phyloP scores from a whole-genome alignment of 352 stramenopile species.

The Pythium guiyangense region DNA sequence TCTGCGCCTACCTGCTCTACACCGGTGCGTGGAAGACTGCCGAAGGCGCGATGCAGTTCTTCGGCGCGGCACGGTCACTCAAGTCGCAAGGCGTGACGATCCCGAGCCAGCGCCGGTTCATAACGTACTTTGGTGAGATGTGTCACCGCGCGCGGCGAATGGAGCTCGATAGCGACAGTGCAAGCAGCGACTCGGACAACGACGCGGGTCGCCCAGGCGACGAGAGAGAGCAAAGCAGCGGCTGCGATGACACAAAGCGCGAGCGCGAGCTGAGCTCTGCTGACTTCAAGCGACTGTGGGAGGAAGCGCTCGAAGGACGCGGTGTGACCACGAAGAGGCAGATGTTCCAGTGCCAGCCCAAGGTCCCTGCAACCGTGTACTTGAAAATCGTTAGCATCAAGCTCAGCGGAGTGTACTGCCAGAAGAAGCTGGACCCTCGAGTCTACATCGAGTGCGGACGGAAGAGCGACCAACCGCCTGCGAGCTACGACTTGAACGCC shows the following conservation, averaged over 20 bases:
- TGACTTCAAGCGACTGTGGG: constrained; percentile 45
- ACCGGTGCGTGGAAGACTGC: constrained; percentile 50
- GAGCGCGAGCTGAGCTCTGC: constrained; percentile 30
- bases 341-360: constrained; percentile 20
- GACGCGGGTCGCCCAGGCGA: constrained; percentile 8
- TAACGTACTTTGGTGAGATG: constrained; percentile 65
- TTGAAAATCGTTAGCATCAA: constrained; percentile 37
- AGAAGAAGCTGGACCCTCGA: constrained; percentile 55
- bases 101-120: constrained; percentile 71
- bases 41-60: constrained; percentile 62
- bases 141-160: constrained; percentile 23
- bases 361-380: constrained; percentile 23
- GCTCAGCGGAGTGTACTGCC: constrained; percentile 34
- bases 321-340: constrained; percentile 10
- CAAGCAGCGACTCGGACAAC: constrained; percentile 10
- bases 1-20: constrained; percentile 76
- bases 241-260: constrained; percentile 14
- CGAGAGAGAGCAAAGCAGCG: background rate
- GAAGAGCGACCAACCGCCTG: constrained; percentile 1
- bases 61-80: constrained; percentile 58
- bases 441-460: constrained; percentile 42
- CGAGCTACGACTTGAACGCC: constrained; percentile 20
- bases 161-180: constrained; percentile 3
- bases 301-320: constrained; percentile 36
- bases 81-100: constrained; percentile 85